Conservation (phyloP, 2,329 filamentous ascomycete genomes). For the Hypomyces rosellus region DNA sequence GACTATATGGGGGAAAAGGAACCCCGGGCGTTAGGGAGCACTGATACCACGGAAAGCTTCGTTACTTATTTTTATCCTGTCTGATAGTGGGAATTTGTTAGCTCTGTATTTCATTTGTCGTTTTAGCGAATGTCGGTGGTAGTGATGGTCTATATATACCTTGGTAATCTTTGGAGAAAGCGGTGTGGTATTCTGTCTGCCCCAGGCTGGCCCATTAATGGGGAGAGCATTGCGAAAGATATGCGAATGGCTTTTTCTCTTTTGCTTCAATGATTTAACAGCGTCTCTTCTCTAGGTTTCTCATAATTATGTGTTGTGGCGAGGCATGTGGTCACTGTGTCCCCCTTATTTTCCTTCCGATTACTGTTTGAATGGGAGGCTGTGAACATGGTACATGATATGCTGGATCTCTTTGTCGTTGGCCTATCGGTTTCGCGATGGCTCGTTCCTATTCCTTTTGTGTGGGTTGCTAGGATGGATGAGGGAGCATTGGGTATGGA, state of each 20-base stretch:
- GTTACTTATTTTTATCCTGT: constrained; percentile 24
- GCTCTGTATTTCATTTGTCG: not conserved
- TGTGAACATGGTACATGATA: not conserved
- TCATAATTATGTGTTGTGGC: too few relatives aligned
- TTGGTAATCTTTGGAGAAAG: constrained; percentile 16
- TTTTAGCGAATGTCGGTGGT: constrained; percentile 13
- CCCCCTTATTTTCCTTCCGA: too few relatives aligned
- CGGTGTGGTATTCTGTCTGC: constrained; percentile 10
- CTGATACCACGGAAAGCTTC: constrained; percentile 31
- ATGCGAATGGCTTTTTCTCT: constrained; percentile 18
- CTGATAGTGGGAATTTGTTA: constrained; percentile 7
- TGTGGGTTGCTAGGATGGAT: not conserved
- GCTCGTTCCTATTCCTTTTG: not conserved
- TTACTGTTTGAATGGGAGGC: constrained; percentile 3
- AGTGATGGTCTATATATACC: constrained; percentile 12
- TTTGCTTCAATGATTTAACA: not conserved
- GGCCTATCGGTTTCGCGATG: not conserved
- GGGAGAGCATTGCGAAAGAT: constrained; percentile 5
- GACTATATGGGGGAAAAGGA: constrained; percentile 24
- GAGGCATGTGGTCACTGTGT: too few relatives aligned
- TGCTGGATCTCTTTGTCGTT: not conserved
- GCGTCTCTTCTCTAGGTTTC: not conserved
- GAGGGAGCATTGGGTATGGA: not conserved
- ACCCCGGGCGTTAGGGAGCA: constrained; percentile 31
- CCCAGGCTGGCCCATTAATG: constrained; percentile 10